phyloP scores from a whole-genome alignment of 768 basidiomycete species.

The Rhizopogon sp. region DNA sequence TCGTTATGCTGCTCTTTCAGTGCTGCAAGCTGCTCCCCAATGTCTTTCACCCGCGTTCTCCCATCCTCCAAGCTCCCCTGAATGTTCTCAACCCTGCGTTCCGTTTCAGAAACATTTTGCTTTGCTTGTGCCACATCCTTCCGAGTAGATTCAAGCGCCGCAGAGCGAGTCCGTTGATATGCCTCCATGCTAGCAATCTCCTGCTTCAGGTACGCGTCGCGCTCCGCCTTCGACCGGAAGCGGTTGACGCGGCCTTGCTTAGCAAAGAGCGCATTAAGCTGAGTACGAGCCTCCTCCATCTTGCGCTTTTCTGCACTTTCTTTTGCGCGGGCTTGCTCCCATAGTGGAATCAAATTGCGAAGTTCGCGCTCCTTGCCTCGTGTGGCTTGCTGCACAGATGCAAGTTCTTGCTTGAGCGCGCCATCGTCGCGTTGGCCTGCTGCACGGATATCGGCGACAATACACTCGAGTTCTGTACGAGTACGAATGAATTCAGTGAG shows the following conservation, averaged over 20 bases:
- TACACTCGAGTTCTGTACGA: conserved; percentile 82
- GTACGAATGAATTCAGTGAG: conserved; percentile 82
- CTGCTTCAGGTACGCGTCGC: conserved; percentile 77
- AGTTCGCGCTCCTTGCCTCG: conserved; percentile 57
- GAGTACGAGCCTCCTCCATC: conserved; percentile 71
- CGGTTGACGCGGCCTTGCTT: conserved; percentile 88
- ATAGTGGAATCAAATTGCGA: conserved; percentile 61
- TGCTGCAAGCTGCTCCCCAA: conserved; percentile 53
- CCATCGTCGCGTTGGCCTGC: conserved; percentile 63
- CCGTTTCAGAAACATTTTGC: conserved; percentile 49
- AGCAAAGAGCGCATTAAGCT: conserved; percentile 70
- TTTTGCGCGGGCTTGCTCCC: conserved; percentile 50
- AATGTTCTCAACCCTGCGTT: conserved; percentile 51
- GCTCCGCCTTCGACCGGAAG: conserved; percentile 77
- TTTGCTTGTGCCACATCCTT: conserved; percentile 45
- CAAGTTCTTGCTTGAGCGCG: conserved; percentile 61
- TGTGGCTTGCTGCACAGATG: conserved; percentile 55
- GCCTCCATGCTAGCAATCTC: conserved; percentile 70
- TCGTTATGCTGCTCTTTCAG: conserved; percentile 68
- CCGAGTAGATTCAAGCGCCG: conserved; percentile 49
- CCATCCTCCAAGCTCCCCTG: conserved; percentile 63
- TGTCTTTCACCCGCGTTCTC: conserved; percentile 46
- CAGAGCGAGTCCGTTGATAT: conserved; percentile 51
- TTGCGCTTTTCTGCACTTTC: conserved; percentile 55
- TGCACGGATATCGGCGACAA: conserved; percentile 68